Evolutionary conservation across 2,329 filamentous ascomycete species (phyloP).

Genomic region (Colletotrichum lini): DNA sequence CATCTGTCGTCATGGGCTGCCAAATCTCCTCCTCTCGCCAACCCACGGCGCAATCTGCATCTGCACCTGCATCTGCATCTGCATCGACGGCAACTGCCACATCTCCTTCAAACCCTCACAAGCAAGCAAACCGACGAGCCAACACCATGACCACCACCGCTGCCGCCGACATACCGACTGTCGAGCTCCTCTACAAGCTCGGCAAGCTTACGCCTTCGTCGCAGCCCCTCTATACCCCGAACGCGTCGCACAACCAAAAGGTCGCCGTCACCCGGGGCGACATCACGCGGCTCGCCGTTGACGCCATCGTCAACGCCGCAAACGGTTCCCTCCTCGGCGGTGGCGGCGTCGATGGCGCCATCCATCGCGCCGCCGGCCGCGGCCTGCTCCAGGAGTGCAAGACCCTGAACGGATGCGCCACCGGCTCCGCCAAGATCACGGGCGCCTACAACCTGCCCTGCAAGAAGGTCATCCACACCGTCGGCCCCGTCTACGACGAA

Average conservation of each 20-base stretch:
- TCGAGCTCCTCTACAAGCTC: constrained; percentile 76
- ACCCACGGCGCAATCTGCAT: not conserved
- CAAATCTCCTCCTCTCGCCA: constrained; percentile 20
- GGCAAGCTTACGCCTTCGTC: constrained; percentile 59
- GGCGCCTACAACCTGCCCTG: constrained; percentile 82
- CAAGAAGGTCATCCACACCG: constrained; percentile 87
- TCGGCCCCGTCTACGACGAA: constrained; percentile 82
- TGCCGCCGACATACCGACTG: constrained; percentile 71
- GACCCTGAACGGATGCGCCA: constrained; percentile 79
- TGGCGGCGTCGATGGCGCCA: constrained; percentile 91
- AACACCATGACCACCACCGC: constrained; percentile 56
- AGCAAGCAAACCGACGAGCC: constrained; percentile 22
- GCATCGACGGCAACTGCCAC: no score
- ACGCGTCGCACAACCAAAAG: constrained; percentile 73
- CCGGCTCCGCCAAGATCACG: constrained; percentile 88
- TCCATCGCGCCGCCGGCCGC: constrained; percentile 85
- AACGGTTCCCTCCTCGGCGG: constrained; percentile 85
- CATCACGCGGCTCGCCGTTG: constrained; percentile 84
- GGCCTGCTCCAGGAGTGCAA: constrained; percentile 78
- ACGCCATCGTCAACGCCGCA: constrained; percentile 94
- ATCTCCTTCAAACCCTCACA: not conserved
- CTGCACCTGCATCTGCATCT: no score
- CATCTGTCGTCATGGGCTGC: constrained; percentile 36
- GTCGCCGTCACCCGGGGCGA: constrained; percentile 81
- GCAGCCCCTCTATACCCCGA: constrained; percentile 51